Evolutionary conservation across 2,329 filamentous ascomycete species (phyloP), one percentile per base, ranked within the genome.

Genomic region (Fusarium fujikuroi): DNA sequence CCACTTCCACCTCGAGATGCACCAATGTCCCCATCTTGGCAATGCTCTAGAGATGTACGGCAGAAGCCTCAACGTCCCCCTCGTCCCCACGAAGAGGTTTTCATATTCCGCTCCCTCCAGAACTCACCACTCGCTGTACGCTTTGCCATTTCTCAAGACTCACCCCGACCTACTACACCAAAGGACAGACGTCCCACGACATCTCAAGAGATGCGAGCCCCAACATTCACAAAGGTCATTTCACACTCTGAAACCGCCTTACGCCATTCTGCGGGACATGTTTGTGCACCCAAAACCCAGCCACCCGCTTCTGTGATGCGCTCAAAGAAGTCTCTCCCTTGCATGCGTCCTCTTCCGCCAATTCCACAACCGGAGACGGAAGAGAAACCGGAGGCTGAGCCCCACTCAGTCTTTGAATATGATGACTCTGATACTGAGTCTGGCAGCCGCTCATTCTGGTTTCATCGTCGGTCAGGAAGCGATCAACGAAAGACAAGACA

Each of bases 381-480:
- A 39, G 46, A 68, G 16, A 72, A 58, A 28, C 40, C 56, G 42
- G 63, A 61, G 32, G 44, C 34, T 49, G 74, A 76, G 54, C 71
- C 76, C 15, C 77, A 83, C n/a, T 88, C 86, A 5, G 83, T 87
- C 30, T 88, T 88, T 68, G 86, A 88, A 47, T 74, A 81, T 19
- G 85, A 88, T 66, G 85, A 88, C 65, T 78, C 78, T 19, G 84
- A 86, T 74, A 78, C 77, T 18, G 84, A 86, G 74, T 77, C 57
- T 37, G 70, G 63, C 7, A 66, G 71, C n/a, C 80, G 82, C 9
- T 80, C 85, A 23, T 85, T 86, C 60, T 85, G 84, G 23, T 83
- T 88, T 64, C 82, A 84, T 70, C 81, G 78, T 62, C 81, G 83
- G 19, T 79, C 80, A n/a, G 75, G 77, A 18, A 82, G 83, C 32